Percentiles rank a stretch among this genome's conserved stretches.
These are phyloP conservation scores for Suillus lakei DNA, from an alignment of 768 basidiomycete species.

Conservation along the genomic window DNA sequence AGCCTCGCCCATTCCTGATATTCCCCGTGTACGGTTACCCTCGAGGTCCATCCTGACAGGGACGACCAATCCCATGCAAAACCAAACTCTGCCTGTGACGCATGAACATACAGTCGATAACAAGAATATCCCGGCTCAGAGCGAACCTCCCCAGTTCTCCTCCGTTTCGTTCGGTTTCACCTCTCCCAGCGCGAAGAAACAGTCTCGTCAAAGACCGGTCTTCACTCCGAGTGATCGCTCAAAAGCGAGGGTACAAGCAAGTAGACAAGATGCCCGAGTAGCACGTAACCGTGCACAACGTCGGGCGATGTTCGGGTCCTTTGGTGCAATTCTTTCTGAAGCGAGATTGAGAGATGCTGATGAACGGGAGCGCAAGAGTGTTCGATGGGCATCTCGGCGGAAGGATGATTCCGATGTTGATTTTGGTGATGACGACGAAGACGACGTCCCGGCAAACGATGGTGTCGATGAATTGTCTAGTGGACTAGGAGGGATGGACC, in stretches of 20 bases:
- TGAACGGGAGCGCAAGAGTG: slow-evolving; percentile 36
- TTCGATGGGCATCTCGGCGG: slow-evolving; percentile 54
- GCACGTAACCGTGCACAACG: slow-evolving; percentile 27
- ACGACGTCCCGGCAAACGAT: slow-evolving; percentile 28
- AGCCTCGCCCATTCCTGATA: slow-evolving; percentile 18
- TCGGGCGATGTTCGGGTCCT: slow-evolving; percentile 46
- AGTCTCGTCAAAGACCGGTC: slow-evolving; percentile 34
- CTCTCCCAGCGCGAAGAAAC: slow-evolving; percentile 15
- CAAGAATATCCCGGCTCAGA: neutral
- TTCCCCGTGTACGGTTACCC: slow-evolving; percentile 22
- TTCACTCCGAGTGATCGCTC: slow-evolving; percentile 28
- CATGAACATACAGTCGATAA: neutral
- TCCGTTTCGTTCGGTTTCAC: slow-evolving; percentile 29
- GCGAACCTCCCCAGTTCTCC: slow-evolving; percentile 28
- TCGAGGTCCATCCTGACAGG: slow-evolving; percentile 33
- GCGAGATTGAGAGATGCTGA: slow-evolving; percentile 46
- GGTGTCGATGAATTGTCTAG: slow-evolving; percentile 35
- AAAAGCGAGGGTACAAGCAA: slow-evolving; percentile 31
- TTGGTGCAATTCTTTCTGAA: slow-evolving; percentile 61
- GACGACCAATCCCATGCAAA: slow-evolving; percentile 12
- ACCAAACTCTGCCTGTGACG: neutral
- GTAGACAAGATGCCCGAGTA: slow-evolving; percentile 19
- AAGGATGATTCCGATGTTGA: slow-evolving; percentile 71
- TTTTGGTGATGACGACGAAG: slow-evolving; percentile 56
- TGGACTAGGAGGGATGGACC: slow-evolving; percentile 57